phyloP scores from a whole-genome alignment of 2,329 filamentous ascomycete species.

The Fusarium coffeatum region DNA sequence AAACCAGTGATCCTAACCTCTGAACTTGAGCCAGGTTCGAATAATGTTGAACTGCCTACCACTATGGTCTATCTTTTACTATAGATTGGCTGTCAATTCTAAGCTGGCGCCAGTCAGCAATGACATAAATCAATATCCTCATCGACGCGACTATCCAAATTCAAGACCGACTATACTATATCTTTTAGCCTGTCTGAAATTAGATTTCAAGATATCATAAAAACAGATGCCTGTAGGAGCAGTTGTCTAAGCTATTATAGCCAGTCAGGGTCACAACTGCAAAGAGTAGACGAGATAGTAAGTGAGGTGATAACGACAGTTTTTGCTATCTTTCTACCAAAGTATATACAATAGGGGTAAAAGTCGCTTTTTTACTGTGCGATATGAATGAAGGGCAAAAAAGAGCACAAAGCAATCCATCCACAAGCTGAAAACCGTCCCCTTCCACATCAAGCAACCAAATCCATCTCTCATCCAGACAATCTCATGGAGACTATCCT shows the following conservation, averaged over 20 bases:
- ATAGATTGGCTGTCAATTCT: neutral
- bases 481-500: slow-evolving; percentile 1
- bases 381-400: slow-evolving; percentile 29
- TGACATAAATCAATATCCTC: neutral
- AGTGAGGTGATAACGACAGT: slow-evolving; percentile 33
- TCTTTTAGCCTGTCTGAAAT: neutral
- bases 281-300: neutral
- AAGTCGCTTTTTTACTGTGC: slow-evolving; percentile 23
- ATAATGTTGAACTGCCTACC: neutral
- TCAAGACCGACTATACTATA: neutral
- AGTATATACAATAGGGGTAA: slow-evolving; percentile 28
- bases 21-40: neutral
- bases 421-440: slow-evolving; percentile 10
- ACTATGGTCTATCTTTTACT: neutral
- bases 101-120: neutral
- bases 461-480: slow-evolving; percentile 2
- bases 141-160: neutral
- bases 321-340: slow-evolving; percentile 25
- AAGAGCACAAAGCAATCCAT: slow-evolving; percentile 11
- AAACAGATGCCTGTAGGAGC: neutral
- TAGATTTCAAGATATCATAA: neutral
- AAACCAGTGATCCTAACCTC: neutral
- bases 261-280: neutral
- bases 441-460: neutral
- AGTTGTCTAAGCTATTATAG: neutral